Evolutionary conservation across 2,329 filamentous ascomycete species (phyloP).

Genomic region (Teratosphaeria zuluensis): DNA sequence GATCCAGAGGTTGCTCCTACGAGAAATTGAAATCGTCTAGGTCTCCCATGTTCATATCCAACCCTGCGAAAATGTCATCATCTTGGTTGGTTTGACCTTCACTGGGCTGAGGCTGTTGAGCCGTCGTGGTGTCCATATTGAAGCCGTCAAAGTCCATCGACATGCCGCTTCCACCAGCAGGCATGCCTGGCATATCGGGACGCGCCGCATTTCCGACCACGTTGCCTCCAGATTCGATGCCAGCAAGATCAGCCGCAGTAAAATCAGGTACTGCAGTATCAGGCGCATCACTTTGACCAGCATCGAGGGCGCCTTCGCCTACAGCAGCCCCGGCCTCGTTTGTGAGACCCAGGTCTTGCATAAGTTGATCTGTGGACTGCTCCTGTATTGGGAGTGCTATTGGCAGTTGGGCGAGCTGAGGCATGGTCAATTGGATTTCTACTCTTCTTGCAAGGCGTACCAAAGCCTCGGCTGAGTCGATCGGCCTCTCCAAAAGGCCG

Average conservation of each 20-base stretch:
- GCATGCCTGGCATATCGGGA: not conserved
- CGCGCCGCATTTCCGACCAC: conserved; percentile 7
- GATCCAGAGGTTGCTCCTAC: not conserved
- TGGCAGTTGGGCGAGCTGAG: conserved; percentile 41
- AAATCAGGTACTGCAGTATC: conserved; percentile 12
- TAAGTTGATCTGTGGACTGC: conserved; percentile 21
- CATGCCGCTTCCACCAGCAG: not conserved
- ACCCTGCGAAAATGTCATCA: conserved; percentile 34
- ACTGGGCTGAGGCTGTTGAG: not conserved
- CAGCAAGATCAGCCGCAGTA: conserved; percentile 10
- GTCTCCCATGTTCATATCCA: conserved; percentile 31
- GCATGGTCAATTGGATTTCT: conserved; percentile 43
- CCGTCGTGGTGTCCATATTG: conserved; percentile 20
- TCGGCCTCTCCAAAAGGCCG: conserved; percentile 49
- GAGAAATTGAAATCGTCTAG: conserved; percentile 21
- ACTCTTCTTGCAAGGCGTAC: conserved; percentile 23
- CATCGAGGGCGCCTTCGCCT: conserved; percentile 1
- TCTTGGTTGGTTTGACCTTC: conserved; percentile 22
- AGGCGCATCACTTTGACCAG: conserved; percentile 5
- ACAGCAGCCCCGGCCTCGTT: conserved; percentile 6
- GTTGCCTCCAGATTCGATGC: conserved; percentile 7
- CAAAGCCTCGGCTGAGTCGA: conserved; percentile 45
- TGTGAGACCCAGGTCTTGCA: conserved; percentile 26
- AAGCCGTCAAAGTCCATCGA: conserved; percentile 15
- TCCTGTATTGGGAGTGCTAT: conserved; percentile 16